Evolutionary conservation across 768 basidiomycete genomes (phyloP).

Genomic region (Pleurotus citrinopileatus): DNA sequence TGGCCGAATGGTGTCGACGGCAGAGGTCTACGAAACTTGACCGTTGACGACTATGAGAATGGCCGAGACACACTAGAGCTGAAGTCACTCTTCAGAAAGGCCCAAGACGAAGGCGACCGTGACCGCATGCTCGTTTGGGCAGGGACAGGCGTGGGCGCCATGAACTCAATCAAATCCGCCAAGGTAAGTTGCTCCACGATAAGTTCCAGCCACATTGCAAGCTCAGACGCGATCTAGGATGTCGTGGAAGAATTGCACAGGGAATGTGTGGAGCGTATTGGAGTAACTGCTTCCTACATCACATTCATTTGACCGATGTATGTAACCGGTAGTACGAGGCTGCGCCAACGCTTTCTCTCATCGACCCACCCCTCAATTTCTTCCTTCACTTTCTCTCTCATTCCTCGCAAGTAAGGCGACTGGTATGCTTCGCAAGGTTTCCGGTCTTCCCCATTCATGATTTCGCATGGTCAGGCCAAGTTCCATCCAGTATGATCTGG

Average conservation of each 20-base stretch:
- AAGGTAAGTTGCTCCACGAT: conserved; percentile 23
- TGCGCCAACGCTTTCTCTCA: no score
- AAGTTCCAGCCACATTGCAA: not conserved
- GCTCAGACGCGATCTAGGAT: conserved; percentile 34
- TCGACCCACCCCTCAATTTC: no score
- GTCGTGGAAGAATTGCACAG: conserved; percentile 50
- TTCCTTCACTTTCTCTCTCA: no score
- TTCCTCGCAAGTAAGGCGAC: no score
- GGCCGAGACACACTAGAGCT: conserved; percentile 43
- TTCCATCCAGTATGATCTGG: no score
- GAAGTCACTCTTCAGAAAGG: conserved; percentile 43
- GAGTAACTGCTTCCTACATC: conserved; percentile 19
- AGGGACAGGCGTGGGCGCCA: conserved; percentile 60
- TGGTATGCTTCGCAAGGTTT: no score
- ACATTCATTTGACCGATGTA: not conserved
- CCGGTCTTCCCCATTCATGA: no score
- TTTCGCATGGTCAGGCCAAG: no score
- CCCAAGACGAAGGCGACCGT: conserved; percentile 39
- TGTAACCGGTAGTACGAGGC: no score
- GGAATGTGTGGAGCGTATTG: conserved; percentile 39
- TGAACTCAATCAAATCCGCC: conserved; percentile 41
- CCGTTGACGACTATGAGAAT: conserved; percentile 53
- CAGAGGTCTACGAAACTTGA: conserved; percentile 54
- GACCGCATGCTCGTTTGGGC: conserved; percentile 64
- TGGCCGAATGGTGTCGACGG: conserved; percentile 67